These are phyloP conservation scores for Syncephalastrum contaminatum DNA, from an alignment of 371 early-diverging fungal species.

Conservation along the genomic window DNA sequence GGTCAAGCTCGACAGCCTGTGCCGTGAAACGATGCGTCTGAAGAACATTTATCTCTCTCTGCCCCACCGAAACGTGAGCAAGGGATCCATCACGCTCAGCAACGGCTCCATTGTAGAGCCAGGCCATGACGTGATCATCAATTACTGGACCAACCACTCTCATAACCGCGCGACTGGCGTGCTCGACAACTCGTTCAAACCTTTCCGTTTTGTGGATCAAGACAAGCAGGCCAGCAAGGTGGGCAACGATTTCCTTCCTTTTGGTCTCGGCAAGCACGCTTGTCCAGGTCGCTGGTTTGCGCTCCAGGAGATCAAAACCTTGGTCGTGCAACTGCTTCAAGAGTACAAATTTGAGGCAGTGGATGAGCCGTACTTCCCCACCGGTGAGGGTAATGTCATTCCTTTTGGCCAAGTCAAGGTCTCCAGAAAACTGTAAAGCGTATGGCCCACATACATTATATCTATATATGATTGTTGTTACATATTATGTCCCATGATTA, in stretches of 20 bases:
- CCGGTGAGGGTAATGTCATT: neutral
- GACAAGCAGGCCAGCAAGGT: constrained; percentile 42
- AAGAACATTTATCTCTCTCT: constrained; percentile 20
- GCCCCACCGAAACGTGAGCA: constrained; percentile 29
- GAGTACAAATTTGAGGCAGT: constrained; percentile 9
- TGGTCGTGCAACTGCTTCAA: constrained; percentile 17
- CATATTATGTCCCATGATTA: too few species aligned
- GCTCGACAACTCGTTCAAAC: constrained; percentile 30
- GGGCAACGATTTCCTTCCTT: constrained; percentile 35
- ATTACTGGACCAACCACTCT: constrained; percentile 22
- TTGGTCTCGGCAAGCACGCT: constrained; percentile 54
- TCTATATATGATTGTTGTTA: too few species aligned
- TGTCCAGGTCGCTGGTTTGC: constrained; percentile 32
- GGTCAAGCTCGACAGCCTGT: constrained; percentile 48
- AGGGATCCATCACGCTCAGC: constrained; percentile 23
- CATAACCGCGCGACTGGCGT: constrained; percentile 9
- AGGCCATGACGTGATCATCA: constrained; percentile 36
- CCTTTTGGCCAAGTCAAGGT: constrained; percentile 2
- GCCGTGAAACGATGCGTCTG: constrained; percentile 44
- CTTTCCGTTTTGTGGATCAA: constrained; percentile 45
- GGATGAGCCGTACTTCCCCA: constrained; percentile 10
- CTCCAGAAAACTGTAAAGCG: neutral
- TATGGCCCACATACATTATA: too few species aligned
- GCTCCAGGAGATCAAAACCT: constrained; percentile 21
- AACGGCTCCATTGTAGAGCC: constrained; percentile 42